phyloP scores from a whole-genome alignment of 768 basidiomycete genomes.

The Tremella yokohamensis region DNA sequence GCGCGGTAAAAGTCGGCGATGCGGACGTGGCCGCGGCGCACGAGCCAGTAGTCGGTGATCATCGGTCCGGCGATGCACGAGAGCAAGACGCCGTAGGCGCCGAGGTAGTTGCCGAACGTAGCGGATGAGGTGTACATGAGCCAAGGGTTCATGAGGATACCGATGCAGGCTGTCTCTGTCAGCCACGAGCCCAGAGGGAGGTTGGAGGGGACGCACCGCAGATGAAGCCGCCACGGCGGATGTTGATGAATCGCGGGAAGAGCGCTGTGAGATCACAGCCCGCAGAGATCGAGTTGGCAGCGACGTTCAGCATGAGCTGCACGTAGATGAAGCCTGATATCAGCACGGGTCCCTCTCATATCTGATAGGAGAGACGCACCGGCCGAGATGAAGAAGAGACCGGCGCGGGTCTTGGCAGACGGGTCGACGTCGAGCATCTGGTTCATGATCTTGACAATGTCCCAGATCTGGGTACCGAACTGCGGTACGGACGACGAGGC shows the following conservation, averaged over 20 bases:
- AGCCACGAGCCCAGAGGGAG: neutral
- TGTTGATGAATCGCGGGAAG: constrained; percentile 74
- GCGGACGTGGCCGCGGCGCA: constrained; percentile 67
- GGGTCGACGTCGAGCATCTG: constrained; percentile 67
- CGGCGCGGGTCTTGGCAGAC: constrained; percentile 61
- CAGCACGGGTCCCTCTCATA: too few relatives aligned
- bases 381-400: constrained; percentile 71
- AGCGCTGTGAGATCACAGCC: constrained; percentile 79
- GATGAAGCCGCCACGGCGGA: constrained; percentile 77
- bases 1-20: constrained; percentile 67
- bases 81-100: constrained; percentile 70
- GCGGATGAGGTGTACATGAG: constrained; percentile 69
- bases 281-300: constrained; percentile 76
- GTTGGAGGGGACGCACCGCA: neutral
- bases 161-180: constrained; percentile 54
- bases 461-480: constrained; percentile 75
- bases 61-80: constrained; percentile 73
- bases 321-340: constrained; percentile 65
- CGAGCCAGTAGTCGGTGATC: constrained; percentile 74
- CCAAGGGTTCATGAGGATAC: constrained; percentile 49
- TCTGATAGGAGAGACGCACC: constrained; percentile 20
- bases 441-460: constrained; percentile 67
- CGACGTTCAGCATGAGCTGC: constrained; percentile 56
- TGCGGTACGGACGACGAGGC: constrained; percentile 71
- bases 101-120: constrained; percentile 74